Evolutionary conservation across 2,329 filamentous ascomycete species (phyloP).

Genomic region (Arachnomyces sp.): DNA sequence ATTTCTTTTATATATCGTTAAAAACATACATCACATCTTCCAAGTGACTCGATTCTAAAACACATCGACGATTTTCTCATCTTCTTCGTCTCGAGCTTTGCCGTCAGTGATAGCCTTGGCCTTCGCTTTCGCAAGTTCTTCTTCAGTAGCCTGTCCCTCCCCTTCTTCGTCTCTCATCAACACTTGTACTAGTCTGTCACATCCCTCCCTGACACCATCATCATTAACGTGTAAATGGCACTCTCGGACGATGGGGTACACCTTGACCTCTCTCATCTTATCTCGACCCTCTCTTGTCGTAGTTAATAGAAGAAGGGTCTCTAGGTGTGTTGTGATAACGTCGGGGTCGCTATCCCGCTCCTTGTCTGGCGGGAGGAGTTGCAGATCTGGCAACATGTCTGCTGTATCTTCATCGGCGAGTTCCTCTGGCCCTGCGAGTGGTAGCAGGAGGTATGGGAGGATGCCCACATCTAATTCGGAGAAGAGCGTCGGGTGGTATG

Average conservation of each 20-base stretch:
- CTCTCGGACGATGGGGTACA: constrained; percentile 85
- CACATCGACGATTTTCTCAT: constrained; percentile 39
- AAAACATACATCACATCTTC: too few species aligned
- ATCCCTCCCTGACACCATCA: constrained; percentile 73
- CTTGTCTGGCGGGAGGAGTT: constrained; percentile 85
- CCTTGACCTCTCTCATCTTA: constrained; percentile 64
- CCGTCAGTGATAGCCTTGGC: constrained; percentile 30
- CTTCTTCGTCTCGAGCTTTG: constrained; percentile 31
- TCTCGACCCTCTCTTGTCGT: constrained; percentile 71
- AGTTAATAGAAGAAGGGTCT: constrained; percentile 77
- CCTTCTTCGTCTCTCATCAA: constrained; percentile 72
- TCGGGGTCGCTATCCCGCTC: constrained; percentile 66
- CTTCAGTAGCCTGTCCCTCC: constrained; percentile 35
- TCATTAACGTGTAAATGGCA: constrained; percentile 71
- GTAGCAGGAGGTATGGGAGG: constrained; percentile 79
- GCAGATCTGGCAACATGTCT: constrained; percentile 81
- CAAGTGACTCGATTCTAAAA: constrained; percentile 25
- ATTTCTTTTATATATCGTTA: too few species aligned
- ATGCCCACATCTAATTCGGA: constrained; percentile 67
- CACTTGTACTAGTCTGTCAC: constrained; percentile 83
- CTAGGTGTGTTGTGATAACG: constrained; percentile 79
- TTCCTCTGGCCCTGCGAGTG: constrained; percentile 80
- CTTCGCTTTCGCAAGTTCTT: constrained; percentile 32
- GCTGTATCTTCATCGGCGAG: constrained; percentile 80
- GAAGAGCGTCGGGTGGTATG: constrained; percentile 64